Conservation (phyloP, 148 eudicot genomes). For the Hydrangea macrophylla region DNA sequence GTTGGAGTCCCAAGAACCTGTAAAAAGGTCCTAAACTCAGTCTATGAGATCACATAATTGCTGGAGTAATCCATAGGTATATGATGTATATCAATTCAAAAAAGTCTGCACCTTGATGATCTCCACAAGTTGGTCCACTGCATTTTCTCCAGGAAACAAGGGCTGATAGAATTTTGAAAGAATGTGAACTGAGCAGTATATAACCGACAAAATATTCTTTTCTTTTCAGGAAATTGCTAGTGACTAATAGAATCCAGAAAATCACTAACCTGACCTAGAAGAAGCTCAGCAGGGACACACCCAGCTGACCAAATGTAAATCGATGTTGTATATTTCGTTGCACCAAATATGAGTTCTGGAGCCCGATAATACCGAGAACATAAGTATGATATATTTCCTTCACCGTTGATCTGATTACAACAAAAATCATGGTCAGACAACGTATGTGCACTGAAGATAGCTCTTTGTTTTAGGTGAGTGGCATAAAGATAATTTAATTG, state of each 20-base stretch:
- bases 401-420: neutral
- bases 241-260: neutral
- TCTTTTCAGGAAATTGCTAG: neutral
- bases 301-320: too few relatives aligned
- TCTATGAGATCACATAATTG: neutral
- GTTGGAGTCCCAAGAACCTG: neutral
- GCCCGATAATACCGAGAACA: too few relatives aligned
- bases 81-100: neutral
- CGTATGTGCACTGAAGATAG: too few relatives aligned
- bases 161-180: slow-evolving; percentile 24
- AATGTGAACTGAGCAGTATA: slow-evolving; percentile 6
- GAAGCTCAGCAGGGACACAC: too few relatives aligned
- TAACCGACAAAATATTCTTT: neutral
- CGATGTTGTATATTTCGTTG: too few relatives aligned
- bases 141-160: slow-evolving; percentile 43
- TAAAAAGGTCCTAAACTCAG: neutral
- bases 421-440: too few relatives aligned
- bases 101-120: slow-evolving; percentile 29
- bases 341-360: too few relatives aligned
- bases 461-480: too few relatives aligned
- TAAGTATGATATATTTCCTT: neutral
- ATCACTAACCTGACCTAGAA: slow-evolving; percentile 1
- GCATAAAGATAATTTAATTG: too few relatives aligned
- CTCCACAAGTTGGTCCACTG: slow-evolving; percentile 44
- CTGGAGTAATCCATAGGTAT: neutral